Evolutionary conservation across 768 basidiomycete species (phyloP).

Genomic region (Cystofilobasidium macerans): DNA sequence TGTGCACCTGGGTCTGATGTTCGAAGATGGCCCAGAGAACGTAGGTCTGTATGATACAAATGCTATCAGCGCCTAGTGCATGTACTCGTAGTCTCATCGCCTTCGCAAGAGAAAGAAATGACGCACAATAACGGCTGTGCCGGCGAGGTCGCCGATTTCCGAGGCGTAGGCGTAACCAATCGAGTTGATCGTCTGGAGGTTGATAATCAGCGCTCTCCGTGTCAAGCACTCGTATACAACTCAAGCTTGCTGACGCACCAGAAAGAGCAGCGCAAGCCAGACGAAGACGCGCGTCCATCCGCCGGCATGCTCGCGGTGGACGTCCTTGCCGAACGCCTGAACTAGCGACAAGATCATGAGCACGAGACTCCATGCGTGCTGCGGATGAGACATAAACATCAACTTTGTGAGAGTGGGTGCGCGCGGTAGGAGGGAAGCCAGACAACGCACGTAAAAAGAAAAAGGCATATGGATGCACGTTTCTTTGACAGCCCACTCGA

Average conservation of each 20-base stretch:
- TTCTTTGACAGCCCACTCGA: slow-evolving; percentile 11
- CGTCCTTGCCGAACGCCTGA: slow-evolving; percentile 54
- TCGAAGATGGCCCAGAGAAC: slow-evolving; percentile 87
- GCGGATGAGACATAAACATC: neutral
- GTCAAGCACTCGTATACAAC: neutral
- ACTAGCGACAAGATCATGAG: slow-evolving; percentile 38
- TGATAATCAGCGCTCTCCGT: slow-evolving; percentile 61
- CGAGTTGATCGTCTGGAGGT: slow-evolving; percentile 57
- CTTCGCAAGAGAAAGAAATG: neutral
- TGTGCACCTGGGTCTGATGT: slow-evolving; percentile 49
- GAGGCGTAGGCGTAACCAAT: slow-evolving; percentile 71
- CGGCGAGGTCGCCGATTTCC: slow-evolving; percentile 81
- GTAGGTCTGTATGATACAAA: slow-evolving; percentile 56
- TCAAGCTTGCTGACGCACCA: neutral
- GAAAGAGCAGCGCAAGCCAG: slow-evolving; percentile 52
- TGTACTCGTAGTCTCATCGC: neutral
- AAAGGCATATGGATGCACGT: slow-evolving; percentile 54
- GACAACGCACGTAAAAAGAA: slow-evolving; percentile 52
- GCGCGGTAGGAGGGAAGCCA: neutral
- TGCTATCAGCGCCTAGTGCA: neutral
- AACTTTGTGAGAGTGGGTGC: neutral
- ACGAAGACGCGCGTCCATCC: slow-evolving; percentile 92
- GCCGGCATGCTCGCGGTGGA: slow-evolving; percentile 53
- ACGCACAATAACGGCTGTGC: slow-evolving; percentile 50
- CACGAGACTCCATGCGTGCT: slow-evolving; percentile 37